Evolutionary conservation across 179 eudicot genomes (phyloP).

Genomic region (Heliamphora pulchella): DNA sequence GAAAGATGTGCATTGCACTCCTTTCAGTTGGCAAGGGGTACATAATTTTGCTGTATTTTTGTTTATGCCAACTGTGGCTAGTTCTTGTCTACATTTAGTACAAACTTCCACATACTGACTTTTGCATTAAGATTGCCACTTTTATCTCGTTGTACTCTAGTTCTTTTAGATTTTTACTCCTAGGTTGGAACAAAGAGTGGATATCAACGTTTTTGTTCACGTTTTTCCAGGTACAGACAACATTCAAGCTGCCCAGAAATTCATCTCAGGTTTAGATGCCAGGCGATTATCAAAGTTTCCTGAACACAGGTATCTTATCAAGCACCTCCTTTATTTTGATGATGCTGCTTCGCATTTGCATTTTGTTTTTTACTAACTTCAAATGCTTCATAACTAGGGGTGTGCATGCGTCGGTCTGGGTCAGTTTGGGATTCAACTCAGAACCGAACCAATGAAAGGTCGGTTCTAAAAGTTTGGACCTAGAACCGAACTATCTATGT

Average conservation of each 20-base stretch:
- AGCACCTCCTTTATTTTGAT: background rate
- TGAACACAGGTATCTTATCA: slow-evolving; percentile 59
- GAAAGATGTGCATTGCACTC: slow-evolving; percentile 89
- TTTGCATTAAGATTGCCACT: background rate
- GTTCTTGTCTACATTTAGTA: background rate
- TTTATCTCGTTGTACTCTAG: background rate
- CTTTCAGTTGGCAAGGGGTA: slow-evolving; percentile 88
- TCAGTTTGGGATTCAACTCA: too few relatives aligned
- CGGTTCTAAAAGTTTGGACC: too few relatives aligned
- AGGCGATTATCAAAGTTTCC: slow-evolving; percentile 80
- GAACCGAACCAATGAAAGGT: too few relatives aligned
- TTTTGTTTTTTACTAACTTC: background rate
- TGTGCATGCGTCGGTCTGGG: too few relatives aligned
- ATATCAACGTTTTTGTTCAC: background rate
- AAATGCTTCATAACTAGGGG: background rate
- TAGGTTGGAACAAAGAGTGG: background rate
- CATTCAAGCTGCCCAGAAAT: slow-evolving; percentile 86
- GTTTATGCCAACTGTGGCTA: background rate
- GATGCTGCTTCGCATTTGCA: background rate
- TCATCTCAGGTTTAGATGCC: slow-evolving; percentile 95
- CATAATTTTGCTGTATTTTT: slow-evolving; percentile 1
- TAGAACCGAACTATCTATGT: too few relatives aligned
- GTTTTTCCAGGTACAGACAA: slow-evolving; percentile 58
- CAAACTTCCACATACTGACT: background rate
- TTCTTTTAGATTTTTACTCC: background rate